Evolutionary conservation across 306 rosid species (phyloP), one percentile per base, ranked within the genome.

Genomic region (Quercus wislizeni): DNA sequence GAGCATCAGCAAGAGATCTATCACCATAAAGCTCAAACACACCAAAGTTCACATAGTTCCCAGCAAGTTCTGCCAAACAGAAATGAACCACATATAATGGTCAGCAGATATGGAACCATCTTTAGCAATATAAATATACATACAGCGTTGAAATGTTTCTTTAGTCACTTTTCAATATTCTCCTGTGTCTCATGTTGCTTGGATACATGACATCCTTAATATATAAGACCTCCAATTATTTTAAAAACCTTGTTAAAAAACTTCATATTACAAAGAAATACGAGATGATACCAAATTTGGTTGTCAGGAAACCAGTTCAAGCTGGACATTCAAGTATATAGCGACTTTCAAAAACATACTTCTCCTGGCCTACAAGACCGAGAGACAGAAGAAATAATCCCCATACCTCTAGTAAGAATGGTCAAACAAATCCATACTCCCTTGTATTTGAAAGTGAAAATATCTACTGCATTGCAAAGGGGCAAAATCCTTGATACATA

Each of bases 11-110:
- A 59, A 94, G 92, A 43, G 97, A 95, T 81, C 91, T 87, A 81
- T 94, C 98, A 35, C 98, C 98, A 74, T 94, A 94, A 30, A 94
- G 88, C 79, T 92, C 98, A 89, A 94, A 92, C 80, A 94, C 91
- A 25, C 98, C 97, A 78, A 94, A 94, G 89, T 94, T 94, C 81
- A 90, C 97, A 78, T 89, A 92, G 82, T 89, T 94, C 85, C 98
- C 98, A 79, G 90, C 84, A 55, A 94, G 87, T 55, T 92, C 98
- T 94, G 89, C 80, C 71, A 71, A 18, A 46, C 55, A 72, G 84
- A 80, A 85, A 61, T 70, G 54, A 55, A 82, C 38, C 33, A 64
- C 61, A 70, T 57, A 38, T 35, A 35, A 35, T 35, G 41, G 41
- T 35, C 41, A 35, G 41, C 8, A 35, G 41, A 35, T 5, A 35